phyloP scores from a whole-genome alignment of 164 flowering plant species.

The Litsea cubeba region DNA sequence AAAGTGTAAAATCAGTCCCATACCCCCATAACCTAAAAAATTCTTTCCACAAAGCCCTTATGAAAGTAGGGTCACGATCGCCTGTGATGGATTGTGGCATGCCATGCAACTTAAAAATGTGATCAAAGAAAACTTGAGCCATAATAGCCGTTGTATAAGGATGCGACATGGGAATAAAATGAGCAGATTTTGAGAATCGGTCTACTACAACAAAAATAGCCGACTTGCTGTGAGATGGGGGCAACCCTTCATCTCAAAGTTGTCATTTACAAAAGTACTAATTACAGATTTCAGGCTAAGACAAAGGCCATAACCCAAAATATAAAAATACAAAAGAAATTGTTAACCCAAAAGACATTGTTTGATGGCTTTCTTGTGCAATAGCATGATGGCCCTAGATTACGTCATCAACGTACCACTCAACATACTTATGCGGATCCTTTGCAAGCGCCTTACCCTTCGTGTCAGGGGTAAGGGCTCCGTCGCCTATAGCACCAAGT shows the following conservation, averaged over 20 bases:
- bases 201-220: neutral
- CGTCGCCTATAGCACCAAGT: too few relatives aligned
- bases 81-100: neutral
- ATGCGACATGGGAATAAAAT: neutral
- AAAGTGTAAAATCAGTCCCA: neutral
- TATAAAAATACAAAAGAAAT: too few relatives aligned
- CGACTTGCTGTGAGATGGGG: neutral
- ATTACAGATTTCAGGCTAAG: too few relatives aligned
- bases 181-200: neutral
- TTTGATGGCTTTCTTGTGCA: too few relatives aligned
- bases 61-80: neutral
- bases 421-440: too few relatives aligned
- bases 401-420: too few relatives aligned
- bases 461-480: too few relatives aligned
- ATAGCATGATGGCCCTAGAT: too few relatives aligned
- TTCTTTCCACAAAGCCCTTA: neutral
- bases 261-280: too few relatives aligned
- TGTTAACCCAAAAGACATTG: too few relatives aligned
- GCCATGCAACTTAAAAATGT: neutral
- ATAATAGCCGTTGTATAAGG: neutral
- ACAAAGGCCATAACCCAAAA: too few relatives aligned
- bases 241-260: neutral
- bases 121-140: neutral
- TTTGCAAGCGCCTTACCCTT: too few relatives aligned
- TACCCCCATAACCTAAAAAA: neutral